Conservation (phyloP, 2,329 filamentous ascomycete species). For the Phaeosphaeriaceae sp. region DNA sequence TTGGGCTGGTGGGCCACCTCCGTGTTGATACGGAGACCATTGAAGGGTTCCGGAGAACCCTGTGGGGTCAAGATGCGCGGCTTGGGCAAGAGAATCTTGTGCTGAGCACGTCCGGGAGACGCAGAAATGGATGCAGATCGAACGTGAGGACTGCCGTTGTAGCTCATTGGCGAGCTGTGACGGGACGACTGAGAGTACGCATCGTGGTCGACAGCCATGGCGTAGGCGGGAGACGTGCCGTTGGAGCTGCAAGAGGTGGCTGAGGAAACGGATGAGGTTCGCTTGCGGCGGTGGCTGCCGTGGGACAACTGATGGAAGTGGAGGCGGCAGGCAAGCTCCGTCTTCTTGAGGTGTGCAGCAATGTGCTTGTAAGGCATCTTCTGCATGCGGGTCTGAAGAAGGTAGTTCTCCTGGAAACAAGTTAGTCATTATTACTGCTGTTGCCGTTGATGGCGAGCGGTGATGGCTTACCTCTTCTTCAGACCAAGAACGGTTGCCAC, state of each 20-base stretch:
- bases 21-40: conserved; percentile 54
- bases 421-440: conserved; percentile 18
- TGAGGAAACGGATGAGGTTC: conserved; percentile 73
- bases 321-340: conserved; percentile 83
- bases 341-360: conserved; percentile 84
- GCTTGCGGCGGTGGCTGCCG: conserved; percentile 80
- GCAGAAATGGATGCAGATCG: conserved; percentile 49
- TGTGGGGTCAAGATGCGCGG: conserved; percentile 57
- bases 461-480: conserved; percentile 75
- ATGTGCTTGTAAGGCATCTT: conserved; percentile 95
- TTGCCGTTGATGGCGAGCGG: background rate
- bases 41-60: conserved; percentile 47
- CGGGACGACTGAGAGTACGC: conserved; percentile 47
- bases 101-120: conserved; percentile 62
- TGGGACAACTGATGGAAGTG: conserved; percentile 88
- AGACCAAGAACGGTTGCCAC: conserved; percentile 82
- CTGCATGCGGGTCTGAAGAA: conserved; percentile 81
- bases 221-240: conserved; percentile 48
- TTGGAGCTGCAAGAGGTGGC: conserved; percentile 51
- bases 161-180: conserved; percentile 54
- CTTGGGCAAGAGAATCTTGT: conserved; percentile 67
- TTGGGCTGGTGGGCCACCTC: conserved; percentile 54
- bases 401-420: conserved; percentile 73
- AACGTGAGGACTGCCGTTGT: conserved; percentile 48
- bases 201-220: conserved; percentile 45